A percentile compares a stretch with the other conserved stretches of the same genome.
Conservation (phyloP, 495 filamentous ascomycete species). For the Podospora sp. region DNA sequence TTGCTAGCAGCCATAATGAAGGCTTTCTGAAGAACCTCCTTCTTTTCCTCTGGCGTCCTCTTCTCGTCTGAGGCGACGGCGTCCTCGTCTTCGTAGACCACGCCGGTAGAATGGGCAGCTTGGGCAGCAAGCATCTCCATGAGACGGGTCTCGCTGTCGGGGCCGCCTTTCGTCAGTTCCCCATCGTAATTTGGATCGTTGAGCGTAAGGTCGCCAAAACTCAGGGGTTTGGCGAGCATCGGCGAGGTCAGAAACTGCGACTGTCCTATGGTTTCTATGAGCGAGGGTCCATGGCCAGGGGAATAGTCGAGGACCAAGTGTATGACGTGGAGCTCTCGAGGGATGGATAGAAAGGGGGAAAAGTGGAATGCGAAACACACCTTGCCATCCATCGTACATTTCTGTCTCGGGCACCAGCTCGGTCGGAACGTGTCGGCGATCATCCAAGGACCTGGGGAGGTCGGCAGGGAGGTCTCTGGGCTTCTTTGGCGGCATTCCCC, state of each 20-base stretch:
- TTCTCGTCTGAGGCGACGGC: slow-evolving; percentile 72
- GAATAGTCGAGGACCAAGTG: slow-evolving; percentile 2
- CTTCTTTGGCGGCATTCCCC: slow-evolving; percentile 32
- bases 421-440: slow-evolving; percentile 65
- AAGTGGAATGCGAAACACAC: slow-evolving; percentile 50
- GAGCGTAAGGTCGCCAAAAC: slow-evolving; percentile 78
- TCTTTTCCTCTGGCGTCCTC: slow-evolving; percentile 76
- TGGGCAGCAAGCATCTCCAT: slow-evolving; percentile 97
- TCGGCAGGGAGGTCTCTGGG: slow-evolving; percentile 72
- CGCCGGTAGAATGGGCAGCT: slow-evolving; percentile 76
- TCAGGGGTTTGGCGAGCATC: slow-evolving; percentile 76
- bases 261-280: slow-evolving; percentile 64
- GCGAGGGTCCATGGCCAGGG: slow-evolving; percentile 28
- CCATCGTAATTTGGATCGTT: slow-evolving; percentile 73
- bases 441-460: slow-evolving; percentile 87
- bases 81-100: slow-evolving; percentile 75
- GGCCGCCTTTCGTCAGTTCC: slow-evolving; percentile 57
- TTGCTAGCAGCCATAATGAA: slow-evolving; percentile 97
- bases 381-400: slow-evolving; percentile 99
- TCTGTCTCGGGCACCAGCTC: slow-evolving; percentile 77
- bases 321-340: slow-evolving; percentile 21
- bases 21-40: slow-evolving; percentile 76
- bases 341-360: neutral
- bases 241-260: slow-evolving; percentile 91
- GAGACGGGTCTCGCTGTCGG: slow-evolving; percentile 83